Evolutionary conservation across 2,329 filamentous ascomycete genomes (phyloP).

Genomic region (Xylariales sp.): DNA sequence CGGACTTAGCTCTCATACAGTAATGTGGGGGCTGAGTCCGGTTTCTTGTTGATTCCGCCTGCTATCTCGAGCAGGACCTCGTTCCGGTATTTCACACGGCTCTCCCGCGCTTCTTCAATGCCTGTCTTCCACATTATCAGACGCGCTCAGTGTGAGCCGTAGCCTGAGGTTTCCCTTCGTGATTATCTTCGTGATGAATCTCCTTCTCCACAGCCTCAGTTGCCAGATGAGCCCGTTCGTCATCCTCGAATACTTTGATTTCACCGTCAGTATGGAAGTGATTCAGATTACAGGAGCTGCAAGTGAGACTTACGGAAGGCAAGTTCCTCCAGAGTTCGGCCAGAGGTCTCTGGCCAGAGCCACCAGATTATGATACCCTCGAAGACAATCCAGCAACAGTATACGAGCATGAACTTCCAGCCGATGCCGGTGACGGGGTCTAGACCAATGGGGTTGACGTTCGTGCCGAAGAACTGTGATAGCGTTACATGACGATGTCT

Average conservation of each 20-base stretch:
- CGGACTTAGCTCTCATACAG: no score
- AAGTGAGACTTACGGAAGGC: conserved; percentile 23
- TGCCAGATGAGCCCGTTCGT: conserved; percentile 17
- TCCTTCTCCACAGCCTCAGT: conserved; percentile 24
- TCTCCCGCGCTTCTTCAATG: no score
- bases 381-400: conserved; percentile 24
- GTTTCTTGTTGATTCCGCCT: no score
- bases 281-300: neutral
- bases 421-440: conserved; percentile 24
- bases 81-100: no score
- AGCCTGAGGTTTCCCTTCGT: neutral
- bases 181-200: conserved; percentile 20
- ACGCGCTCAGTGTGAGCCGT: no score
- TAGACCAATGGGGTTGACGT: conserved; percentile 28
- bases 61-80: no score
- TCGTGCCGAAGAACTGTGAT: conserved; percentile 37
- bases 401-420: conserved; percentile 24
- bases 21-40: no score
- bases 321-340: conserved; percentile 65
- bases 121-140: no score
- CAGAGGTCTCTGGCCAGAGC: conserved; percentile 74
- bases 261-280: neutral
- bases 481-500: conserved; percentile 2
- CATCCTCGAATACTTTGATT: conserved; percentile 24
- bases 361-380: conserved; percentile 58